phyloP scores from a whole-genome alignment of 352 stramenopile genomes.

The Globisporangium nunn region DNA sequence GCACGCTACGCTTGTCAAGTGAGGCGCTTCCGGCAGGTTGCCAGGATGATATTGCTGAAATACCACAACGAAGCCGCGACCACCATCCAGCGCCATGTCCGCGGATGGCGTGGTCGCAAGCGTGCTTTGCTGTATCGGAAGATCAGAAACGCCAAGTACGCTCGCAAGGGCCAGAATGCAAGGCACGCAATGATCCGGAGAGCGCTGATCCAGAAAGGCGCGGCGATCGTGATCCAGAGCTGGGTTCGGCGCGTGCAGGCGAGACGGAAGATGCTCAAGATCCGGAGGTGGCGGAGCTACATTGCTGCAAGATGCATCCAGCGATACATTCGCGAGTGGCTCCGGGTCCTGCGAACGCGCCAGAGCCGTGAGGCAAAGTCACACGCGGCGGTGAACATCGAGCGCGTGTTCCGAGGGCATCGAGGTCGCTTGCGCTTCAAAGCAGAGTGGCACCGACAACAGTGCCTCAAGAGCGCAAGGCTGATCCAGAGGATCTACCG shows the following conservation, averaged over 20 bases:
- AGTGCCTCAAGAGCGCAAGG: slow-evolving; percentile 17
- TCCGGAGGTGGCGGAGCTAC: slow-evolving; percentile 33
- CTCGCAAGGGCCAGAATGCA: slow-evolving; percentile 46
- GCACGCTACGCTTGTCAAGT: slow-evolving; percentile 29
- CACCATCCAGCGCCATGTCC: slow-evolving; percentile 35
- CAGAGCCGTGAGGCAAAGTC: slow-evolving; percentile 28
- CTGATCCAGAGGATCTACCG: slow-evolving; percentile 43
- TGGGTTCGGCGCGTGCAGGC: slow-evolving; percentile 38
- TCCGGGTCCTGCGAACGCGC: slow-evolving; percentile 24
- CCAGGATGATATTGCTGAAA: slow-evolving; percentile 17
- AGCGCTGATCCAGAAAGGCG: slow-evolving; percentile 36
- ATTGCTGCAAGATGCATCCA: slow-evolving; percentile 42
- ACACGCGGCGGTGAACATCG: slow-evolving; percentile 27
- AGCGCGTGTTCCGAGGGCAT: slow-evolving; percentile 44
- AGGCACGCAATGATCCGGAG: slow-evolving; percentile 39
- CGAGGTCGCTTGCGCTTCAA: slow-evolving; percentile 23
- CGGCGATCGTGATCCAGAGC: slow-evolving; percentile 34
- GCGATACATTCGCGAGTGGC: slow-evolving; percentile 43
- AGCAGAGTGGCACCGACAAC: slow-evolving; percentile 19
- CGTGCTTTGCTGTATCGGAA: slow-evolving; percentile 59
- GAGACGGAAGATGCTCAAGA: slow-evolving; percentile 31
- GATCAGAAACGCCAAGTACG: slow-evolving; percentile 44
- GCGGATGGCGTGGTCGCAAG: slow-evolving; percentile 40
- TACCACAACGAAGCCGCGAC: slow-evolving; percentile 24
- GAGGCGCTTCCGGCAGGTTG: slow-evolving; percentile 18